Evolutionary conservation across 2,329 filamentous ascomycete genomes (phyloP).

Genomic region (Fusarium pseudocircinatum): DNA sequence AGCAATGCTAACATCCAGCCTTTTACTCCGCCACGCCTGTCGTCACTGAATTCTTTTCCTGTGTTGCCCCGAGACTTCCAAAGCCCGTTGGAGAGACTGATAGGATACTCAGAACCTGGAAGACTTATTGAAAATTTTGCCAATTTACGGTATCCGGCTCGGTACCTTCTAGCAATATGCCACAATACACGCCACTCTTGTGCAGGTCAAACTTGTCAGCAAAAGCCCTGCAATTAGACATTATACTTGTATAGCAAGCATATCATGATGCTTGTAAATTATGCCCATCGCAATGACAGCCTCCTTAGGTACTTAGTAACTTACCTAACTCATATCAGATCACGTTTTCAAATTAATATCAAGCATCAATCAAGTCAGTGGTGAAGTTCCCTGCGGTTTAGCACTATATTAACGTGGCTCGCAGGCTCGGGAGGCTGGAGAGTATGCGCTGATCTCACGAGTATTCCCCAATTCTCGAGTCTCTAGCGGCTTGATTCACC

Average conservation of each 20-base stretch:
- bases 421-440: conserved; percentile 10
- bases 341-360: conserved; percentile 1
- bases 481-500: conserved; percentile 32
- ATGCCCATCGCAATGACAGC: conserved; percentile 8
- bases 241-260: background rate
- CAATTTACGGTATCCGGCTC: background rate
- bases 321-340: background rate
- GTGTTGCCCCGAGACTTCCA: conserved; percentile 10
- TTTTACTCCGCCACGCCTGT: conserved; percentile 34
- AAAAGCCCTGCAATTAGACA: conserved; percentile 24
- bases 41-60: conserved; percentile 16
- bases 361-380: background rate
- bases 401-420: conserved; percentile 14
- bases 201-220: conserved; percentile 24
- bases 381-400: conserved; percentile 9
- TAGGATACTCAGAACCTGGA: conserved; percentile 19
- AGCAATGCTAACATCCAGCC: conserved; percentile 17
- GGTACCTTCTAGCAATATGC: conserved; percentile 16
- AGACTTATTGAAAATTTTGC: conserved; percentile 7
- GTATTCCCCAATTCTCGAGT: conserved; percentile 16
- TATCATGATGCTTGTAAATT: background rate
- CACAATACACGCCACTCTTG: conserved; percentile 36
- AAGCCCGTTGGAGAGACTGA: conserved; percentile 23
- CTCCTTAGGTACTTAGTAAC: background rate
- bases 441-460: conserved; percentile 27